Conservation (phyloP, 106 monocot species). For the Dioscorea dumetorum region DNA sequence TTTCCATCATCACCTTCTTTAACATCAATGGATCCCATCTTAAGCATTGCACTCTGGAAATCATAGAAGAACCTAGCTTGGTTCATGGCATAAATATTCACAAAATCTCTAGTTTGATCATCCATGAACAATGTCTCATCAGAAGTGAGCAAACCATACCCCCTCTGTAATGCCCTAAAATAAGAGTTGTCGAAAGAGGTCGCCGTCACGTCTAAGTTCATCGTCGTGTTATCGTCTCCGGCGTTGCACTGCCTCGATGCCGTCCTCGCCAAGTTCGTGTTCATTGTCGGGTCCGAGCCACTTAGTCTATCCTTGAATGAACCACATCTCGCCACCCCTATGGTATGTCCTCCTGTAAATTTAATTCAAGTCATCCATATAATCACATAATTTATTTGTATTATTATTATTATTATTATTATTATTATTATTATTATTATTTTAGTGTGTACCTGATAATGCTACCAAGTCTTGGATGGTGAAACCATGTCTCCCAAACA, state of each 20-base stretch:
- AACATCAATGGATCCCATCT: slow-evolving; percentile 70
- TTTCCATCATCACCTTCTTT: slow-evolving; percentile 56
- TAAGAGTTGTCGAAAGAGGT: slow-evolving; percentile 61
- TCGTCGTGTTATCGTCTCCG: slow-evolving; percentile 33
- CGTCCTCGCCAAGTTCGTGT: slow-evolving; percentile 19
- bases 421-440: too few species aligned
- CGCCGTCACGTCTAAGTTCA: slow-evolving; percentile 40
- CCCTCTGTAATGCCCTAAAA: slow-evolving; percentile 34
- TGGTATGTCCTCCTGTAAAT: slow-evolving; percentile 51
- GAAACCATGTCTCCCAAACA: slow-evolving; percentile 65
- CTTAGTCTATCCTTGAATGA: slow-evolving; percentile 56
- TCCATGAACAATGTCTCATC: slow-evolving; percentile 53
- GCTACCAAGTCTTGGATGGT: slow-evolving; percentile 55
- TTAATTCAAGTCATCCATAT: neutral
- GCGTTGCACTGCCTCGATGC: slow-evolving; percentile 25
- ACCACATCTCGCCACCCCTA: slow-evolving; percentile 60
- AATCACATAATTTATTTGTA: too few species aligned
- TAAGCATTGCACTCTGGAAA: slow-evolving; percentile 65
- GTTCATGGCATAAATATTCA: slow-evolving; percentile 53
- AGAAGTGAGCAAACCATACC: slow-evolving; percentile 45
- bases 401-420: too few species aligned
- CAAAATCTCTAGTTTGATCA: slow-evolving; percentile 32
- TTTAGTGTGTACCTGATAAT: slow-evolving; percentile 27
- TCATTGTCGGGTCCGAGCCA: slow-evolving; percentile 42
- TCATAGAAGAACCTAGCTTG: slow-evolving; percentile 55